Evolutionary conservation across 2,329 filamentous ascomycete species (phyloP), one percentile per base, ranked within the genome.

Genomic region (Aspergillus nomiae): DNA sequence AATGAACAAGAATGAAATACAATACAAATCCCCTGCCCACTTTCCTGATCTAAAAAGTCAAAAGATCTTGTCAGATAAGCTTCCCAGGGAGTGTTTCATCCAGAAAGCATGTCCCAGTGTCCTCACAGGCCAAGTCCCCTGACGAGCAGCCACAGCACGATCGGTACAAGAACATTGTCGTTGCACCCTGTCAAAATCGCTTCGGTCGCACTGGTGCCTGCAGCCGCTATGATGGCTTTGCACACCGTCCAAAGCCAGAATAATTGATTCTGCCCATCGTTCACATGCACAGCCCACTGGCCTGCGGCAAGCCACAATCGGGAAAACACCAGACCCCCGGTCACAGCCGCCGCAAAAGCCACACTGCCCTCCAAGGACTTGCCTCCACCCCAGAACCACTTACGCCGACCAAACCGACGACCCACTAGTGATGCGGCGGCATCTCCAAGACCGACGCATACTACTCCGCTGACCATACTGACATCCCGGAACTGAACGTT

Each of bases 351-450:
- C 1, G 89, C 90, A 77, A 99, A 98, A 0, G 95, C 95, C 8
- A 89, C 67, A 60, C 85, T 88, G 16, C 95, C 95, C 78, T 99
- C 94, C 1, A 99, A 83, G 66, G 92, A 97, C 84, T 99, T 99
- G 16, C 94, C 94, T 4, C 95, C 95, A 16, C 92, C 92, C 95
- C 95, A 99, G 28, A 94, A 85, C 95, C 95, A 99, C 81, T 97
- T 98, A 38, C 87, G 85, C 32, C 89, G 88, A 4, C 95, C 95
- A 75, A 89, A 97, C 21, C 94, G 88, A 38, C 95, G 86, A 0
- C 95, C 95, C 58, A 98, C 90, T 1, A 99, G 84, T 16, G 91
- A 96, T 1, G 95, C 95, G 0, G 94, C 95, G 0, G 95, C 94
- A 73, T 99, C 95, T 45, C 95, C 95, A 77, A 99, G 89, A 1